phyloP scores from a whole-genome alignment of 352 stramenopile species.

The Globisporangium takayamanum region DNA sequence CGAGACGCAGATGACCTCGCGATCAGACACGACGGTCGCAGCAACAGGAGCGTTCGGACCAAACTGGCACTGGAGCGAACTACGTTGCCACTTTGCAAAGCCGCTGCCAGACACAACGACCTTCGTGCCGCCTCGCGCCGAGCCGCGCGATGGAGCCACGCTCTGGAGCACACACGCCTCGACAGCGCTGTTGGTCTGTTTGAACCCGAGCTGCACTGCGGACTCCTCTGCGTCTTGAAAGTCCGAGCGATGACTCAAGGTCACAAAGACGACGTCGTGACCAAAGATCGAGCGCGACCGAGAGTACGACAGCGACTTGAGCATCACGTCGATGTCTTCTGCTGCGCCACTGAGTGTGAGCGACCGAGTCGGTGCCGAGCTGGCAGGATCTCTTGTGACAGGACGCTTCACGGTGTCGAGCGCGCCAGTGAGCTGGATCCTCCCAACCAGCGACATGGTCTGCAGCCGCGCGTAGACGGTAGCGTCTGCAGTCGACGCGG shows the following conservation, averaged over 20 bases:
- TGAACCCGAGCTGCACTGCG: slow-evolving; percentile 32
- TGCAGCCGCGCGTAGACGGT: slow-evolving; percentile 35
- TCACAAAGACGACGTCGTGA: slow-evolving; percentile 51
- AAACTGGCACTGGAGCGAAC: slow-evolving; percentile 46
- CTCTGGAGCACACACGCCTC: slow-evolving; percentile 14
- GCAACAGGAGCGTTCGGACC: slow-evolving; percentile 28
- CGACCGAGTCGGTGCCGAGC: slow-evolving; percentile 19
- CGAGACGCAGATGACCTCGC: slow-evolving; percentile 29
- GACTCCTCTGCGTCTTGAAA: slow-evolving; percentile 40
- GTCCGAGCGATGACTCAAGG: slow-evolving; percentile 36
- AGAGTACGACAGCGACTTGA: slow-evolving; percentile 42
- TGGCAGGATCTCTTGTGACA: slow-evolving; percentile 21
- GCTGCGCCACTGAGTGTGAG: slow-evolving; percentile 34
- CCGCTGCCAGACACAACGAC: slow-evolving; percentile 35
- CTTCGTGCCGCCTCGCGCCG: slow-evolving; percentile 30
- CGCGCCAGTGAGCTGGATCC: slow-evolving; percentile 27
- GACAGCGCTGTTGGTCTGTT: slow-evolving; percentile 15
- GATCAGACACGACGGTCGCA: slow-evolving; percentile 32
- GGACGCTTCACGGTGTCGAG: slow-evolving; percentile 9
- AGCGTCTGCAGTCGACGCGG: slow-evolving; percentile 16
- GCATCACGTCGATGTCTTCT: slow-evolving; percentile 22
- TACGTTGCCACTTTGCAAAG: slow-evolving; percentile 23
- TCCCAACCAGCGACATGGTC: slow-evolving; percentile 44
- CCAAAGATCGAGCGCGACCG: slow-evolving; percentile 46
- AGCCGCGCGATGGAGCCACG: slow-evolving; percentile 27